Percentiles rank a stretch among this genome's conserved stretches.
Evolutionary conservation across 2,329 filamentous ascomycete species (phyloP).

Genomic region (Pseudocercospora fuligena): DNA sequence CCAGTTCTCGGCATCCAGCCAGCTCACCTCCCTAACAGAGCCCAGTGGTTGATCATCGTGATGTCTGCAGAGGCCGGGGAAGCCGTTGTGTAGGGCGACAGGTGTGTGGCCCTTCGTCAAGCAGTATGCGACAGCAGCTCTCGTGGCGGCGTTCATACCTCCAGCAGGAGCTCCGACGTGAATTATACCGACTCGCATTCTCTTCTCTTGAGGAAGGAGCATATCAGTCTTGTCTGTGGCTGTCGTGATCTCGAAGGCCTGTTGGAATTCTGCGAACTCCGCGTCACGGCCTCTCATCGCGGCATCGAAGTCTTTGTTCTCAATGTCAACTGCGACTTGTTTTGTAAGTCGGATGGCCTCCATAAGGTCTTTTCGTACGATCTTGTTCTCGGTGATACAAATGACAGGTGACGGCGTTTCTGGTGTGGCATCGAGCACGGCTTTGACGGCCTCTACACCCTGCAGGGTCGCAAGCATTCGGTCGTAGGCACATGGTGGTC

Average conservation of each 20-base stretch:
- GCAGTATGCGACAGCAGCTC: constrained; percentile 92
- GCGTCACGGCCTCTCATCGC: constrained; percentile 90
- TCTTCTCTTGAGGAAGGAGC: constrained; percentile 73
- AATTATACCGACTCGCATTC: constrained; percentile 92
- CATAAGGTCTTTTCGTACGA: constrained; percentile 85
- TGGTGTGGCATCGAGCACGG: constrained; percentile 85
- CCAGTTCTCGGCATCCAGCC: constrained; percentile 95
- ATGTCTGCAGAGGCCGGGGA: constrained; percentile 90
- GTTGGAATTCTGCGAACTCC: constrained; percentile 92
- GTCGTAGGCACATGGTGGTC: constrained; percentile 90
- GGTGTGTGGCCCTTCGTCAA: constrained; percentile 89
- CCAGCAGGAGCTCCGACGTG: constrained; percentile 96
- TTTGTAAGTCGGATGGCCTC: constrained; percentile 87
- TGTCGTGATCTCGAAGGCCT: constrained; percentile 88
- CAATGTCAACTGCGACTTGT: constrained; percentile 79
- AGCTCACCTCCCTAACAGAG: constrained; percentile 82
- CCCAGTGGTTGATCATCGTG: constrained; percentile 81
- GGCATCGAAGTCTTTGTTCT: constrained; percentile 80
- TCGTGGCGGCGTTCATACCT: constrained; percentile 96
- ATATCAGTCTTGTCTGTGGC: constrained; percentile 74
- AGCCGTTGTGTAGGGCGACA: constrained; percentile 93
- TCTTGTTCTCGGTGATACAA: constrained; percentile 97
- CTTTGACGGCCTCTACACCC: constrained; percentile 90
- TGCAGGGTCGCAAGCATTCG: constrained; percentile 91
- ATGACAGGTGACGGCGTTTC: constrained; percentile 93